These are phyloP conservation scores for Penicillium vulpinum DNA, from an alignment of 2,329 filamentous ascomycete genomes.

Conservation along the genomic window DNA sequence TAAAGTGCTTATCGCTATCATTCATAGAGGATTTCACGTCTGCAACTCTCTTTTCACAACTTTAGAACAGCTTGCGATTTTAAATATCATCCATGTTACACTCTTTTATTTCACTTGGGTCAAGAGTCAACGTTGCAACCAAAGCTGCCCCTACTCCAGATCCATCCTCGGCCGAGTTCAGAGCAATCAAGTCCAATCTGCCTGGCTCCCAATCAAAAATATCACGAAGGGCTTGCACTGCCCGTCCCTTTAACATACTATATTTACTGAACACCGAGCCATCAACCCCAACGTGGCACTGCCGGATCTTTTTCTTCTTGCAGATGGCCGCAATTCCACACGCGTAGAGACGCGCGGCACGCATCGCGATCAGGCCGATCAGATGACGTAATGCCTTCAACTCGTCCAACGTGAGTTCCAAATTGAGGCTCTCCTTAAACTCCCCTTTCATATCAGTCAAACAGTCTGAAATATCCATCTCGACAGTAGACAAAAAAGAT, in stretches of 20 bases:
- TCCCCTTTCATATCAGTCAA: slow-evolving; percentile 78
- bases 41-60: neutral
- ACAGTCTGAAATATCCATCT: slow-evolving; percentile 91
- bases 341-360: slow-evolving; percentile 84
- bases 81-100: neutral
- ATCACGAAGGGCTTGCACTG: slow-evolving; percentile 55
- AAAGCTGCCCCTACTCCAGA: slow-evolving; percentile 87
- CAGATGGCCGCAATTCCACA: slow-evolving; percentile 96
- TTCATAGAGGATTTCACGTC: neutral
- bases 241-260: slow-evolving; percentile 38
- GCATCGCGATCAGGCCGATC: slow-evolving; percentile 89
- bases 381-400: slow-evolving; percentile 82
- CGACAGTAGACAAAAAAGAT: slow-evolving; percentile 85
- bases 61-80: neutral
- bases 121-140: slow-evolving; percentile 65
- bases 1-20: slow-evolving; percentile 12
- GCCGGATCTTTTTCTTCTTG: slow-evolving; percentile 83
- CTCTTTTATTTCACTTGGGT: neutral
- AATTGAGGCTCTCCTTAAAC: slow-evolving; percentile 70
- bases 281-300: slow-evolving; percentile 89
- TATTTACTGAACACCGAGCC: slow-evolving; percentile 87
- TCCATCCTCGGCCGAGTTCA: slow-evolving; percentile 84
- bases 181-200: slow-evolving; percentile 75
- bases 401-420: slow-evolving; percentile 71
- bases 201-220: slow-evolving; percentile 85